Evolutionary conservation across 805 yeast genomes (phyloP).

Genomic region (Starmerella bombi): DNA sequence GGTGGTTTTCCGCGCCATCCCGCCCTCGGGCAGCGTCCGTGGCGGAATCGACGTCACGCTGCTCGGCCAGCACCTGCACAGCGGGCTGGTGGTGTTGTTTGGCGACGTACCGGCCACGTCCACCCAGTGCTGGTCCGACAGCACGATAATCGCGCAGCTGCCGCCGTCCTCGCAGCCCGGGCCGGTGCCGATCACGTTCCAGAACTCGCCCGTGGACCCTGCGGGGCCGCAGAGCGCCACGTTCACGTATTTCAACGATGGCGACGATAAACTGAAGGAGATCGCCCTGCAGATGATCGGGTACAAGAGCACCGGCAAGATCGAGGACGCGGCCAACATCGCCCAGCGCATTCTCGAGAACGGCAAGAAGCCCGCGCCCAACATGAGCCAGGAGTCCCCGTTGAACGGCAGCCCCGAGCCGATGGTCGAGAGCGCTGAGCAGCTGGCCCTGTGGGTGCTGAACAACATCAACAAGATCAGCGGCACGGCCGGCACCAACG

Average conservation of each 20-base stretch:
- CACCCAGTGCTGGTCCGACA: slow-evolving; percentile 92
- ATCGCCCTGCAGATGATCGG: slow-evolving; percentile 94
- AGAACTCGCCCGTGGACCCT: slow-evolving; percentile 30
- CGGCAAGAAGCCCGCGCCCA: neutral
- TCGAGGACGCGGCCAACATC: slow-evolving; percentile 88
- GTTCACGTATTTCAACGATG: slow-evolving; percentile 88
- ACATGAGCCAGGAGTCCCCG: neutral
- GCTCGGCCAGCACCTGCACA: slow-evolving; percentile 73
- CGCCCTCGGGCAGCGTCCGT: slow-evolving; percentile 87
- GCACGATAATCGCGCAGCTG: slow-evolving; percentile 82
- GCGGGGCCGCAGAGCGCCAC: slow-evolving; percentile 27
- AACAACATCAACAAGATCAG: slow-evolving; percentile 24
- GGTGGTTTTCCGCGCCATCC: slow-evolving; percentile 72
- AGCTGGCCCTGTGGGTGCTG: slow-evolving; percentile 21
- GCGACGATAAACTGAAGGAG: slow-evolving; percentile 88
- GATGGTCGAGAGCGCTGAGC: slow-evolving; percentile 19
- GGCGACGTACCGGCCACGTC: slow-evolving; percentile 45
- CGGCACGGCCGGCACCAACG: slow-evolving; percentile 39
- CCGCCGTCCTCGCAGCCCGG: slow-evolving; percentile 89
- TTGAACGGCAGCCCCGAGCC: slow-evolving; percentile 1
- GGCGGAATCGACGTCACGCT: slow-evolving; percentile 95
- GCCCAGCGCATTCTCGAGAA: slow-evolving; percentile 65
- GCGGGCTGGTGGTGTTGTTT: slow-evolving; percentile 71
- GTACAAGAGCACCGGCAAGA: slow-evolving; percentile 85
- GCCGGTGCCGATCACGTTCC: slow-evolving; percentile 79